phyloP scores from a whole-genome alignment of 2,329 filamentous ascomycete species.

The Monilinia laxa region DNA sequence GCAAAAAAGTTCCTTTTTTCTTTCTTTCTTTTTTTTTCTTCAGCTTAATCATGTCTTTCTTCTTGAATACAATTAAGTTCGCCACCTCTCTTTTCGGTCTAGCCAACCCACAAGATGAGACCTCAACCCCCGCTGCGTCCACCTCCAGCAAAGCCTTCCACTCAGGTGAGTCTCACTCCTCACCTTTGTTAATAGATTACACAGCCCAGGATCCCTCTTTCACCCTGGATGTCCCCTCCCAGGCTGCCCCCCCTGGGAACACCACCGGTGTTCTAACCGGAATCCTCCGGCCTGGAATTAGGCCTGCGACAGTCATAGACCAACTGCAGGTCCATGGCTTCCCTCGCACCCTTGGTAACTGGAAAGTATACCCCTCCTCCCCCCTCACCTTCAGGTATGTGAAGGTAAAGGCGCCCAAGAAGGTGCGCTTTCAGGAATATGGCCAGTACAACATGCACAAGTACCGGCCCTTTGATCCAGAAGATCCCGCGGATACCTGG shows the following conservation, averaged over 20 bases:
- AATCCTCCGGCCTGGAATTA: background rate
- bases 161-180: background rate
- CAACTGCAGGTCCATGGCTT: background rate
- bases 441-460: rapidly evolving
- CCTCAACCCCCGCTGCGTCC: constrained; percentile 7
- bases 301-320: background rate
- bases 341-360: background rate
- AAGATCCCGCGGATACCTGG: background rate
- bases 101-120: constrained; percentile 1
- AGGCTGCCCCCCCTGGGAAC: background rate
- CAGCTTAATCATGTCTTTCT: background rate
- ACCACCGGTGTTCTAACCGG: background rate
- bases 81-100: background rate
- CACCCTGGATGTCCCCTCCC: background rate
- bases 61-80: constrained; percentile 2
- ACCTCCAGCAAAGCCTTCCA: constrained; percentile 7
- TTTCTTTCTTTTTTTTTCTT: background rate
- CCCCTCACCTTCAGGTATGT: background rate
- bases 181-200: constrained; percentile 1
- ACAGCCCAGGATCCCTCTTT: background rate
- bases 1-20: background rate
- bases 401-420: background rate
- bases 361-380: constrained; percentile 4
- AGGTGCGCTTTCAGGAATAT: background rate
- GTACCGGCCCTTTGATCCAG: background rate